Conservation (phyloP, 805 yeast species). For the Priceomyces carsonii region DNA sequence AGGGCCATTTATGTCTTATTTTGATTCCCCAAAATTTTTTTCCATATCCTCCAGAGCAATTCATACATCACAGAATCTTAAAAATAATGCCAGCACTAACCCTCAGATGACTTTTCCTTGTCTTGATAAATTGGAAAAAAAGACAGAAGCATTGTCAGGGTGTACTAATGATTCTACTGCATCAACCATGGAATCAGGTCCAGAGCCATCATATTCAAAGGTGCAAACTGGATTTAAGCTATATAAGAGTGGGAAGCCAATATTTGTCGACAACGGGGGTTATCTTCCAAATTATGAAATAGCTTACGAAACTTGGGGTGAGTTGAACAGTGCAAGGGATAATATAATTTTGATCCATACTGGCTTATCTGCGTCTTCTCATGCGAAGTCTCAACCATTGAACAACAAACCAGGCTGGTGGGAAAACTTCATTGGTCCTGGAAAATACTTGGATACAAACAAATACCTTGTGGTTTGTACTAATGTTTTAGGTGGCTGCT, state of each 20-base stretch:
- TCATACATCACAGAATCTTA: too few relatives aligned
- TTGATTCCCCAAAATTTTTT: too few relatives aligned
- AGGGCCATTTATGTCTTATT: too few relatives aligned
- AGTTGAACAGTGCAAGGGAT: constrained; percentile 56
- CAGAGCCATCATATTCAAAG: constrained; percentile 81
- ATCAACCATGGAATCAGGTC: constrained; percentile 60
- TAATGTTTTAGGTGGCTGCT: constrained; percentile 92
- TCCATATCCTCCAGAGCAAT: too few relatives aligned
- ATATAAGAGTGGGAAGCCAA: constrained; percentile 55
- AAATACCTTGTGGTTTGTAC: constrained; percentile 85
- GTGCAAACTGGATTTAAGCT: constrained; percentile 67
- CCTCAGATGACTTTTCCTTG: constrained; percentile 83
- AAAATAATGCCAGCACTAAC: constrained; percentile 39
- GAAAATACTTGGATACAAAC: constrained; percentile 73
- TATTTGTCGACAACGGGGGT: constrained; percentile 82
- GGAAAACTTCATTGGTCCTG: constrained; percentile 92
- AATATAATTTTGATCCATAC: constrained; percentile 85
- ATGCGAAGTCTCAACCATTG: constrained; percentile 76
- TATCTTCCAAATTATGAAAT: constrained; percentile 68
- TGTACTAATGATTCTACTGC: constrained; percentile 16
- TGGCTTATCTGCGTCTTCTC: constrained; percentile 91
- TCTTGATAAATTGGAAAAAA: constrained; percentile 70
- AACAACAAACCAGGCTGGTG: constrained; percentile 89
- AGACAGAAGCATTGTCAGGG: constrained; percentile 37
- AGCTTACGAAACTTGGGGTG: constrained; percentile 96